Evolutionary conservation across 2,329 filamentous ascomycete species (phyloP).

Genomic region (Fusarium odoratissimum): DNA sequence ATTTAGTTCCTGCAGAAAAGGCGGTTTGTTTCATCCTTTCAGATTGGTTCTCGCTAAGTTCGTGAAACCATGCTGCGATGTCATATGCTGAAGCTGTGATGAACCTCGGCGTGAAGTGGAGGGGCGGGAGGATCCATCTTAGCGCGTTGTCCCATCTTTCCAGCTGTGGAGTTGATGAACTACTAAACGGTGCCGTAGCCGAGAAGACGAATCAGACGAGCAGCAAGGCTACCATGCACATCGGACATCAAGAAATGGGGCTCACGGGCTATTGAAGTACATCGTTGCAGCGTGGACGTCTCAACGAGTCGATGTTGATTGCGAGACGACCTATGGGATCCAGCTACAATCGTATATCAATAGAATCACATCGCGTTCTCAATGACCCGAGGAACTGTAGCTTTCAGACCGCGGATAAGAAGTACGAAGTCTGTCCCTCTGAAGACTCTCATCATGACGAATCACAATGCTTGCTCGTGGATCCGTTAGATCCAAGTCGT

Average conservation of each 20-base stretch:
- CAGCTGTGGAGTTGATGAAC: background rate
- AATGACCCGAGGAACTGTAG: background rate
- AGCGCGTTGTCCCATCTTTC: background rate
- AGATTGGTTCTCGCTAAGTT: too few relatives aligned
- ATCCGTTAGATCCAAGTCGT: background rate
- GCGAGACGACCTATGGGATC: background rate
- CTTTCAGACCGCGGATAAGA: too few relatives aligned
- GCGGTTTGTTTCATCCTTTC: too few relatives aligned
- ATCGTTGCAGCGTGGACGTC: background rate
- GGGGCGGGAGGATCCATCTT: background rate
- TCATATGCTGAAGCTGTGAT: background rate
- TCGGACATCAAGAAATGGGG: background rate
- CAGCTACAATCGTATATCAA: background rate
- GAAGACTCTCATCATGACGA: background rate
- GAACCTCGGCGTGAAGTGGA: background rate
- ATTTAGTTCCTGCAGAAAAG: too few relatives aligned
- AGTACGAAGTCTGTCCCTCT: background rate
- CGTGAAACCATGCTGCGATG: accelerated
- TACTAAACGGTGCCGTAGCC: background rate
- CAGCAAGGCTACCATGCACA: too few relatives aligned
- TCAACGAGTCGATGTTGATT: background rate
- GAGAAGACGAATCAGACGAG: background rate
- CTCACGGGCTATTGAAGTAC: background rate
- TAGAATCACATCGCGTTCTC: background rate
- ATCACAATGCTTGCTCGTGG: accelerated